A percentile compares a stretch with the other conserved stretches of the same genome.
Evolutionary conservation across 2,329 filamentous ascomycete genomes (phyloP).

Genomic region (Alternaria triticina): DNA sequence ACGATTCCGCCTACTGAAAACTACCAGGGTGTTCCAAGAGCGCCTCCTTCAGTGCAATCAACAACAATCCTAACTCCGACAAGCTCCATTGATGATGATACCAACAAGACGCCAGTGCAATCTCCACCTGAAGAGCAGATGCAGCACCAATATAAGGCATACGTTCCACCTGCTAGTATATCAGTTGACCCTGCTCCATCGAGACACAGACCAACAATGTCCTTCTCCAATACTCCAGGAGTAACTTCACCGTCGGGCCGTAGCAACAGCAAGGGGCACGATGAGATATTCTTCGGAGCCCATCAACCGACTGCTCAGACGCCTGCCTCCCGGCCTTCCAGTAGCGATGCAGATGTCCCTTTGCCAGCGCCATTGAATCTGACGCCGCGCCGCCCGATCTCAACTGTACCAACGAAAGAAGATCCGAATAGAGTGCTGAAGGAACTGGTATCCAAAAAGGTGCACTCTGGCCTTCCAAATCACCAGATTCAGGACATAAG

Average conservation of each 20-base stretch:
- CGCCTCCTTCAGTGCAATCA: conserved; percentile 31
- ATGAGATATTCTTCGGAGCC: conserved; percentile 47
- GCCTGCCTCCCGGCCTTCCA: conserved; percentile 21
- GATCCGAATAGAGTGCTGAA: conserved; percentile 24
- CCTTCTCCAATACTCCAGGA: conserved; percentile 19
- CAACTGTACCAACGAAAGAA: conserved; percentile 19
- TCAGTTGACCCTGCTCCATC: conserved; percentile 14
- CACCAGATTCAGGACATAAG: conserved; percentile 30
- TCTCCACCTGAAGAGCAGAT: conserved; percentile 34
- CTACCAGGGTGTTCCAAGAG: conserved; percentile 19
- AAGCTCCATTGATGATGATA: conserved; percentile 42
- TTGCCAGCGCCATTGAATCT: conserved; percentile 37
- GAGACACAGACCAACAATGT: conserved; percentile 34
- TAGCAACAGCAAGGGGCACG: conserved; percentile 29
- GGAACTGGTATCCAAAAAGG: conserved; percentile 28
- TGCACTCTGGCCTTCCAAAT: conserved; percentile 16
- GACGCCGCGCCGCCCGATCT: conserved; percentile 20
- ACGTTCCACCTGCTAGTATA: conserved; percentile 31
- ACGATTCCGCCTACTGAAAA: conserved; percentile 20
- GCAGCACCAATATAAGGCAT: conserved; percentile 42
- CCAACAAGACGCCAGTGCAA: conserved; percentile 41
- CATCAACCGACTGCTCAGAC: conserved; percentile 16
- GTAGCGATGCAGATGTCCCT: conserved; percentile 28
- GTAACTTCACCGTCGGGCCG: conserved; percentile 9
- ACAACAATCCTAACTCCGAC: conserved; percentile 44